Evolutionary conservation across 2,329 filamentous ascomycete species (phyloP), one percentile per base, ranked within the genome.

Genomic region (Leptodontidium sp.): DNA sequence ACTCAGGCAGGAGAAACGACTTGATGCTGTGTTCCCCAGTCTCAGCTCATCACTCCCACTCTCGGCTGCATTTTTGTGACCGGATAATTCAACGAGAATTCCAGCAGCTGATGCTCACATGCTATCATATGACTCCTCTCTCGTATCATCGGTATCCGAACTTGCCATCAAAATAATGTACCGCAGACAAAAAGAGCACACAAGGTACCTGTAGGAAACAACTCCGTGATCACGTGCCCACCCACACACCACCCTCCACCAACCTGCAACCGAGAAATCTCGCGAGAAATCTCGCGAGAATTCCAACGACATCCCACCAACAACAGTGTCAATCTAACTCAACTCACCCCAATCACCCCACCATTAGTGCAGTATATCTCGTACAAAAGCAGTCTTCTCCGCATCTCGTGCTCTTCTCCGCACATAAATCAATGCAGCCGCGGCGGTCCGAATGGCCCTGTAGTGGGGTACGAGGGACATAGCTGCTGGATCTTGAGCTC

Each of bases 201-300:
- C 29, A 21, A 21, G 29, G 29, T 32, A 21, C 21, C 21, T 21
- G 21, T 21, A 21, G 21, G 21, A 21, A 21, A 21, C 29, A 32
- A 32, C 29, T 4, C 14, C 15, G 24, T 26, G 9, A 26, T 59
- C 47, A 64, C 49, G 49, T 66, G 55, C 32, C 17, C 1, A 24
- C 7, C 21, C 21, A 21, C 21, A 21, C 21, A 21, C 21, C 21
- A 21, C 21, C 21, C 21, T 21, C 21, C 21, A 21, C 21, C 21
- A 21, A 21, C 21, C 32, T 49, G n/a, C 50, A 62, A 55, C 53
- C 68, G 68, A 67, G 53, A 53, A 43, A 64, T 69, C 21, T 59
- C 65, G 70, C 70, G 70, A 71, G 45, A 32, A 69, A 64, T 69
- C 21, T 59, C 65, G 70, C 70, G 70, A 71, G 45, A 32, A 69